phyloP scores from a whole-genome alignment of 768 basidiomycete genomes.

The Mycena sanguinolenta region DNA sequence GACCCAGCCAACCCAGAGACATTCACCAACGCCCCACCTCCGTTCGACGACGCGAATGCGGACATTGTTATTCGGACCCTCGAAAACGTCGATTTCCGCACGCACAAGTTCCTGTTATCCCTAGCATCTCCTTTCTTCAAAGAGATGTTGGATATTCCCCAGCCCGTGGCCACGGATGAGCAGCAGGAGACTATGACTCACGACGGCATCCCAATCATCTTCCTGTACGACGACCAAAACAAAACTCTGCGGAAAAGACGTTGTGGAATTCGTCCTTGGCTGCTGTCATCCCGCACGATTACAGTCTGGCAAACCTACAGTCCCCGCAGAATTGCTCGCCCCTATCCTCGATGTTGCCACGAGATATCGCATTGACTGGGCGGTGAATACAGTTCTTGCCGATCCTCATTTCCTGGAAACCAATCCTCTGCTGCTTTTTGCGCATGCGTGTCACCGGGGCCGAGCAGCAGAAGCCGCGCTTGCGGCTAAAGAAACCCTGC shows the following conservation, averaged over 20 bases:
- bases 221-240: slow-evolving; percentile 17
- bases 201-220: slow-evolving; percentile 14
- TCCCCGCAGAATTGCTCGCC: neutral
- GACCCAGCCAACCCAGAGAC: neutral
- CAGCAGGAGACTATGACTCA: neutral
- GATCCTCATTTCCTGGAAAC: slow-evolving; percentile 10
- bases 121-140: slow-evolving; percentile 27
- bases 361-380: slow-evolving; percentile 16
- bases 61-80: slow-evolving; percentile 18
- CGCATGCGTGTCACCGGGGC: neutral
- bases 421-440: slow-evolving; percentile 17
- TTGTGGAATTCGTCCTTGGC: slow-evolving; percentile 17
- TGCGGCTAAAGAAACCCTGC: slow-evolving; percentile 10
- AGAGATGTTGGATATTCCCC: slow-evolving; percentile 23
- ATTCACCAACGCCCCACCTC: slow-evolving; percentile 3
- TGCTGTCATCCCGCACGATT: slow-evolving; percentile 15
- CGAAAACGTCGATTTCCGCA: slow-evolving; percentile 17
- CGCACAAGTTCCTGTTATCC: slow-evolving; percentile 6
- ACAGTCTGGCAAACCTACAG: neutral
- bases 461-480: slow-evolving; percentile 3
- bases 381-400: neutral
- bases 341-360: slow-evolving; percentile 8
- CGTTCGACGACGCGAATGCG: slow-evolving; percentile 20
- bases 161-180: neutral
- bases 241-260: slow-evolving; percentile 9